Conservation (phyloP, 176 grass and related monocot genomes). For the Elaeis guineensis region DNA sequence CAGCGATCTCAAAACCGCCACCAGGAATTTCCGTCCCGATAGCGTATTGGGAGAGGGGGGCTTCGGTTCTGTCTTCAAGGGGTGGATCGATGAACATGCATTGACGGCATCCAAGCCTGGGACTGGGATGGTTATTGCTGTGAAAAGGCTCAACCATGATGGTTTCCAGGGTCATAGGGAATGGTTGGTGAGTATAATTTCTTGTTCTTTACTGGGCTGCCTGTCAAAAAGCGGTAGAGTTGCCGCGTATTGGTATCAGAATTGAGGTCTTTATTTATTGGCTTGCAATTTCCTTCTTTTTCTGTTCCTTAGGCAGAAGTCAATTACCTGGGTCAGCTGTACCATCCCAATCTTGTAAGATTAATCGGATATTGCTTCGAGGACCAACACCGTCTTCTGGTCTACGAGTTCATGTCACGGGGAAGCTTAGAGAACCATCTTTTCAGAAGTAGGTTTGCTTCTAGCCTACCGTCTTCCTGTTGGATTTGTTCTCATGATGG, state of each 20-base stretch:
- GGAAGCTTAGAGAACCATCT: slow-evolving; percentile 97
- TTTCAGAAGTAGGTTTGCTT: slow-evolving; percentile 68
- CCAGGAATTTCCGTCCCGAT: slow-evolving; percentile 79
- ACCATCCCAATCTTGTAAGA: slow-evolving; percentile 77
- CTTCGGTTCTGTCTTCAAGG: slow-evolving; percentile 87
- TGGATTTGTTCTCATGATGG: not conserved
- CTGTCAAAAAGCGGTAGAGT: too few relatives aligned
- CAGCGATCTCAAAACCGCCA: slow-evolving; percentile 55
- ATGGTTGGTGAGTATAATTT: slow-evolving; percentile 64
- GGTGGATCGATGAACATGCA: slow-evolving; percentile 70
- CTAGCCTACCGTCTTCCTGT: not conserved
- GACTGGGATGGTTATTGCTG: slow-evolving; percentile 66
- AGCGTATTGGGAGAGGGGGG: slow-evolving; percentile 75
- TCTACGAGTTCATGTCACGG: slow-evolving; percentile 90
- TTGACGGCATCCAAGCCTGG: slow-evolving; percentile 54
- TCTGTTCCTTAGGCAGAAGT: slow-evolving; percentile 49
- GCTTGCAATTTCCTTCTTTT: not conserved
- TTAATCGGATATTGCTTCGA: slow-evolving; percentile 77
- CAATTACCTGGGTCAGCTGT: slow-evolving; percentile 83
- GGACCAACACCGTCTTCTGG: slow-evolving; percentile 74
- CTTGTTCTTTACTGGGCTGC: not conserved
- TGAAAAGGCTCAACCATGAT: slow-evolving; percentile 75
- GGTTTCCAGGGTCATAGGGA: slow-evolving; percentile 75
- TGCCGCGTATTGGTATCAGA: too few relatives aligned
- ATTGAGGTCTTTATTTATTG: too few relatives aligned